Conservation (phyloP, 139 green algal genomes). For the Raphidocelis subcapitata region DNA sequence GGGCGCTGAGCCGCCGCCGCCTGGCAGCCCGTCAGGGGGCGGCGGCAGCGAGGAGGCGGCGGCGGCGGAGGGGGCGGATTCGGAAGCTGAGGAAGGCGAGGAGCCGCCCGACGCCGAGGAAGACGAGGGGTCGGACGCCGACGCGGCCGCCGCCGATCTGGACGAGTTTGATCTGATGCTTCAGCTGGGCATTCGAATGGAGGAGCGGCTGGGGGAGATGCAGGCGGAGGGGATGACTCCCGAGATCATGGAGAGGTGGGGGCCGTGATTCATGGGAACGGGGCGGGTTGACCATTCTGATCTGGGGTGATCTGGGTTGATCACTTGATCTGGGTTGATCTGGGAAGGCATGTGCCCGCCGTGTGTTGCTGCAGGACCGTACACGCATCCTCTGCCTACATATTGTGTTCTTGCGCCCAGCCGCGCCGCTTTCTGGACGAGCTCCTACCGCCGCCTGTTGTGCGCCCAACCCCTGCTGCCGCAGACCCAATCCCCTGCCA, state of each 20-base stretch:
- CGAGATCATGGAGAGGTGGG: constrained; percentile 28
- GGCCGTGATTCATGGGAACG: constrained; percentile 15
- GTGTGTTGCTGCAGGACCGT: background rate
- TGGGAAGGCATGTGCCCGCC: background rate
- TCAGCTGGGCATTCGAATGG: constrained; percentile 60
- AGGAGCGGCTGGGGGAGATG: constrained; percentile 53
- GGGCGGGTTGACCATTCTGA: constrained; percentile 25
- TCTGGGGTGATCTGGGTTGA: constrained; percentile 3
- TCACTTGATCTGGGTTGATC: background rate
- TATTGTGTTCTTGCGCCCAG: background rate
- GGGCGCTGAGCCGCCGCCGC: too few relatives aligned
- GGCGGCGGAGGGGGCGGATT: constrained; percentile 19
- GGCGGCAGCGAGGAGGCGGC: constrained; percentile 23
- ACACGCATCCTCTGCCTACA: background rate
- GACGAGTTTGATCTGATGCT: constrained; percentile 45
- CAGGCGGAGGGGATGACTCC: constrained; percentile 32
- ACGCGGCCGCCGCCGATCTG: constrained; percentile 4
- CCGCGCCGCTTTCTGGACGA: background rate
- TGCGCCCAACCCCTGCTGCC: too few relatives aligned
- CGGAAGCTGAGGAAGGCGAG: constrained; percentile 38
- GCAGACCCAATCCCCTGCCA: too few relatives aligned
- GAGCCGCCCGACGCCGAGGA: background rate
- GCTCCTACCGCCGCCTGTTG: background rate
- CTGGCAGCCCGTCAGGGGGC: too few relatives aligned
- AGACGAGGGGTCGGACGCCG: background rate